Percentiles rank a stretch among this genome's conserved stretches.
Conservation (phyloP, 2,329 filamentous ascomycete species). For the Ophiocordyceps camponoti-saundersi region DNA sequence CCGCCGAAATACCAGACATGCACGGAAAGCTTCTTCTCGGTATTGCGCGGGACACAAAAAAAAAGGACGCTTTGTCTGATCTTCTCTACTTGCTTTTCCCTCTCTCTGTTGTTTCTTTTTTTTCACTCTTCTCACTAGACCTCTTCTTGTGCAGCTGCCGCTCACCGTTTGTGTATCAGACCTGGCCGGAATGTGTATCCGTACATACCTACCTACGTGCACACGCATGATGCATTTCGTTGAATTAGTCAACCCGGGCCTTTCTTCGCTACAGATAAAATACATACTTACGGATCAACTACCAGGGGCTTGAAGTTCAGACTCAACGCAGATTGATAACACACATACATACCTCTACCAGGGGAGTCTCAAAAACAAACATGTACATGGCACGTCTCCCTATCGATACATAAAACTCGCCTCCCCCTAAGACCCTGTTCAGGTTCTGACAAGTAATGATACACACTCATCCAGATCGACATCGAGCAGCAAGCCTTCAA, state of each 20-base stretch:
- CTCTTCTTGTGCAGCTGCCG: not conserved
- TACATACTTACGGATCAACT: too few relatives aligned
- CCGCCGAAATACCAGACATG: not conserved
- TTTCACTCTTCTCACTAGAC: too few relatives aligned
- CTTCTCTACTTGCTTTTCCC: not conserved
- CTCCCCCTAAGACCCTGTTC: too few relatives aligned
- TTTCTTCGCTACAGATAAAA: not conserved
- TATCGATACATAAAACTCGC: too few relatives aligned
- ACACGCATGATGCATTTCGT: not conserved
- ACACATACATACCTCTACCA: not conserved
- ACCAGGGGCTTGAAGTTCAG: not conserved
- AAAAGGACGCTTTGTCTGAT: not conserved
- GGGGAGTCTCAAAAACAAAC: too few relatives aligned
- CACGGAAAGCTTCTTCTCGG: not conserved
- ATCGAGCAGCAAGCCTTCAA: not conserved
- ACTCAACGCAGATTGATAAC: not conserved
- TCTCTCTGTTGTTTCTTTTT: not conserved
- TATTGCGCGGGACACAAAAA: not conserved
- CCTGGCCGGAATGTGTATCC: too few relatives aligned
- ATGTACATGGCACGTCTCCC: too few relatives aligned
- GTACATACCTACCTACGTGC: not conserved
- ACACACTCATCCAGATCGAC: not conserved
- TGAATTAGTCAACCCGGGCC: not conserved
- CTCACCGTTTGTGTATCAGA: too few relatives aligned
- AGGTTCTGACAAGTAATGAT: not conserved